Percentiles rank a stretch among this genome's conserved stretches.
These are phyloP conservation scores for Skeletonema potamos DNA, from an alignment of 108 stramenopile genomes.

Conservation along the genomic window DNA sequence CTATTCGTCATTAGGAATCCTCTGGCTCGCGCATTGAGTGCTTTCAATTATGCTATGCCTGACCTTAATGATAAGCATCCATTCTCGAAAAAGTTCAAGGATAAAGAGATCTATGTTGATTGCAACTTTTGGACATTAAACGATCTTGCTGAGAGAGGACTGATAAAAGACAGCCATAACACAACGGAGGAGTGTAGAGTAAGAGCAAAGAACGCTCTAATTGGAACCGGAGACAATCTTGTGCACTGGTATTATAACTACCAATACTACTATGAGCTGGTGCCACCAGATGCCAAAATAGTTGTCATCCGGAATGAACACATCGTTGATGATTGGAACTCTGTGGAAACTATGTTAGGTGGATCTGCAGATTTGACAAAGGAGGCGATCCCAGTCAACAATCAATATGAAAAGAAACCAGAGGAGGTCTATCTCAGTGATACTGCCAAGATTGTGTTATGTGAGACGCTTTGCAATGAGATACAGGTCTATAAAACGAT, in stretches of 20 bases:
- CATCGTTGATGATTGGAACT: conserved; percentile 47
- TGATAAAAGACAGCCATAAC: neutral
- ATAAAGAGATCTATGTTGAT: conserved; percentile 23
- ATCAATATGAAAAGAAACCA: conserved; percentile 21
- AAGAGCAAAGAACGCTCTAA: neutral
- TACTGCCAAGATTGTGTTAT: conserved; percentile 31
- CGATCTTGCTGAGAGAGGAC: neutral
- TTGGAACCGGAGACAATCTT: neutral
- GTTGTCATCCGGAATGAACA: conserved; percentile 51
- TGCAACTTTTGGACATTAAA: neutral
- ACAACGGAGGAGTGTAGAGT: neutral
- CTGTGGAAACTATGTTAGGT: conserved; percentile 27
- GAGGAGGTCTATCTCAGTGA: conserved; percentile 35
- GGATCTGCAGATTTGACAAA: conserved; percentile 12
- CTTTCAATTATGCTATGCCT: conserved; percentile 42
- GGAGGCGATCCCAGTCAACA: conserved; percentile 23
- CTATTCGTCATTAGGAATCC: conserved; percentile 39
- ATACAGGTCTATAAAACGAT: conserved; percentile 51
- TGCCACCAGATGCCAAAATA: conserved; percentile 22
- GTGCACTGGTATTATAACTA: conserved; percentile 26
- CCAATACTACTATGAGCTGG: conserved; percentile 32
- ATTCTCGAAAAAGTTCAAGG: neutral
- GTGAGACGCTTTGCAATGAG: conserved; percentile 45
- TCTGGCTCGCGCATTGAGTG: conserved; percentile 19
- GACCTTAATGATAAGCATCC: conserved; percentile 2